Evolutionary conservation across 192 early-diverging fungal genomes (phyloP).

Genomic region (Backusella liffmaniae): DNA sequence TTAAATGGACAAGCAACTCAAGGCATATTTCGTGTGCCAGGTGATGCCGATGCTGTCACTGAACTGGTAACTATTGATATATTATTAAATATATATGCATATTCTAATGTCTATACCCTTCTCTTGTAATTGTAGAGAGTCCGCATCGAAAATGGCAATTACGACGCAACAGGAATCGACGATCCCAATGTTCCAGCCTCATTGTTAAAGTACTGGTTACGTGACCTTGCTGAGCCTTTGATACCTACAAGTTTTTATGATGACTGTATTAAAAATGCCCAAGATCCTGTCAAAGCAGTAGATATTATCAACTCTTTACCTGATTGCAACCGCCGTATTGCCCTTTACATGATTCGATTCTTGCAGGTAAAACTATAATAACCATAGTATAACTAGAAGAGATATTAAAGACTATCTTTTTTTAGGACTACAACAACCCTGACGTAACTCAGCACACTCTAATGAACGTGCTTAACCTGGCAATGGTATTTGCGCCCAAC

Average conservation of each 20-base stretch:
- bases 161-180: slow-evolving; percentile 63
- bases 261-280: slow-evolving; percentile 62
- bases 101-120: background rate
- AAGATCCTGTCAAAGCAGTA: slow-evolving; percentile 48
- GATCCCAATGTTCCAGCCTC: slow-evolving; percentile 94
- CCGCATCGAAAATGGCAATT: slow-evolving; percentile 82
- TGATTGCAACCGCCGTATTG: slow-evolving; percentile 69
- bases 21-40: slow-evolving; percentile 97
- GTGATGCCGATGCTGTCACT: slow-evolving; percentile 85
- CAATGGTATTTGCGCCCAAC: slow-evolving; percentile 95
- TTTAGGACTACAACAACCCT: slow-evolving; percentile 67
- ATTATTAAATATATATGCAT: background rate
- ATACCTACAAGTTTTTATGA: slow-evolving; percentile 82
- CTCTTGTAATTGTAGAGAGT: slow-evolving; percentile 52
- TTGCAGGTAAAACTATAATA: slow-evolving; percentile 53
- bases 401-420: background rate
- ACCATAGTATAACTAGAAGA: background rate
- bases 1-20: slow-evolving; percentile 82
- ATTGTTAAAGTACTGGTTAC: slow-evolving; percentile 92
- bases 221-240: slow-evolving; percentile 90
- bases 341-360: slow-evolving; percentile 79
- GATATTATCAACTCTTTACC: slow-evolving; percentile 49
- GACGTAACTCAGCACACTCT: slow-evolving; percentile 70
- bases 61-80: slow-evolving; percentile 48
- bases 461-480: slow-evolving; percentile 89